phyloP scores from a whole-genome alignment of 805 yeast species.

The Candida adriatica region DNA sequence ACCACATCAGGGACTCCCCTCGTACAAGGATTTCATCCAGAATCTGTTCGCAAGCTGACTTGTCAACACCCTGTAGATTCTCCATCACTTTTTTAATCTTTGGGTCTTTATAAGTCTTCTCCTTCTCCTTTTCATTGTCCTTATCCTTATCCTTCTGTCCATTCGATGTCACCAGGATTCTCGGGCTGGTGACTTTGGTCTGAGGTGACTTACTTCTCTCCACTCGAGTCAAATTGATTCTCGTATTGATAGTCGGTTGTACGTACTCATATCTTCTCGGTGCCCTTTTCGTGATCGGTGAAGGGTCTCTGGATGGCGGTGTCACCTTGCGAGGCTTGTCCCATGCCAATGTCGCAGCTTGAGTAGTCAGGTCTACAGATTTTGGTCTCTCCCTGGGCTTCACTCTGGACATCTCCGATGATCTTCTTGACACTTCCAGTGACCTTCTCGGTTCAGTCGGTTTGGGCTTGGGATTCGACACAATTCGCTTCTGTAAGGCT shows the following conservation, averaged over 20 bases:
- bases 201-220: slow-evolving; percentile 7
- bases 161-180: slow-evolving; percentile 4
- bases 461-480: slow-evolving; percentile 10
- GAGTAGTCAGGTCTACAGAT: slow-evolving; percentile 19
- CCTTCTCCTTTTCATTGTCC: slow-evolving; percentile 1
- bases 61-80: slow-evolving; percentile 62
- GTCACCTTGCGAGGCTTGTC: slow-evolving; percentile 13
- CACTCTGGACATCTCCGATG: slow-evolving; percentile 5
- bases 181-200: slow-evolving; percentile 3
- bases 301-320: slow-evolving; percentile 11
- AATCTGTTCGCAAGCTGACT: slow-evolving; percentile 71
- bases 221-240: slow-evolving; percentile 19
- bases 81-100: slow-evolving; percentile 25
- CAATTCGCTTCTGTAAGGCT: not conserved
- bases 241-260: slow-evolving; percentile 23
- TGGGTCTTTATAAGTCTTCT: slow-evolving; percentile 15
- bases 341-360: slow-evolving; percentile 24
- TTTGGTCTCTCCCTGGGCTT: slow-evolving; percentile 18
- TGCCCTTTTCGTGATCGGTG: slow-evolving; percentile 6
- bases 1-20: slow-evolving; percentile 93
- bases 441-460: slow-evolving; percentile 4
- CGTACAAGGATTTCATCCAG: slow-evolving; percentile 80
- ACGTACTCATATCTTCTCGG: slow-evolving; percentile 18
- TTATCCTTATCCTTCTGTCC: slow-evolving; percentile 2
- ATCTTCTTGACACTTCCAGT: slow-evolving; percentile 5